Evolutionary conservation across 371 early-diverging fungal species (phyloP).

Genomic region (Lichtheimia ramosa): DNA sequence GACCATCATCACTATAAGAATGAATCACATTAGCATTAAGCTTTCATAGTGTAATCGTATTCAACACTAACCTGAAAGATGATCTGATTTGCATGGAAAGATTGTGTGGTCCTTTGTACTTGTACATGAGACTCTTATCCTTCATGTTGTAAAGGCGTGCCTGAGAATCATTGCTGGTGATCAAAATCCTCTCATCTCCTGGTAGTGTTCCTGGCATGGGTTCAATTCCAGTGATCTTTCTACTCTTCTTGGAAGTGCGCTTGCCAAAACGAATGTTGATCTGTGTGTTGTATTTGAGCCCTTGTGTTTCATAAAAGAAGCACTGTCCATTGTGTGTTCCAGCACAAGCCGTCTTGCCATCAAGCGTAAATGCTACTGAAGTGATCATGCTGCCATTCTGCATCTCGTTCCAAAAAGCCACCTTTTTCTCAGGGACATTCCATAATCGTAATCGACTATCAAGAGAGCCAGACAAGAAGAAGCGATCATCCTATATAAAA

Average conservation of each 20-base stretch:
- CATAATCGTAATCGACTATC: slow-evolving; percentile 81
- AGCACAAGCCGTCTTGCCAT: slow-evolving; percentile 71
- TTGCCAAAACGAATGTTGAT: slow-evolving; percentile 49
- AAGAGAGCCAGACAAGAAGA: slow-evolving; percentile 77
- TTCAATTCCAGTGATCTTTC: slow-evolving; percentile 78
- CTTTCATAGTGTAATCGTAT: background rate
- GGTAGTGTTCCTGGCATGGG: slow-evolving; percentile 53
- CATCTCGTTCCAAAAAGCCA: slow-evolving; percentile 75
- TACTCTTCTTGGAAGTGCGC: slow-evolving; percentile 53
- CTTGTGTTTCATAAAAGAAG: slow-evolving; percentile 79
- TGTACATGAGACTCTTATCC: slow-evolving; percentile 72
- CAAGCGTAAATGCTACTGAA: slow-evolving; percentile 73
- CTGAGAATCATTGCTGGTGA: slow-evolving; percentile 82
- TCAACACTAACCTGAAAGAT: slow-evolving; percentile 51
- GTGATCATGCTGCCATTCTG: slow-evolving; percentile 69
- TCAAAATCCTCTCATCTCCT: slow-evolving; percentile 58
- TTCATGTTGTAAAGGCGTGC: slow-evolving; percentile 75
- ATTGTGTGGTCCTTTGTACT: slow-evolving; percentile 78
- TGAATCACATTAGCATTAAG: background rate
- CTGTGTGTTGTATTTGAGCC: slow-evolving; percentile 77
- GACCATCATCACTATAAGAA: slow-evolving; percentile 64
- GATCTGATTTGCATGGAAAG: slow-evolving; percentile 70
- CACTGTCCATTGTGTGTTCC: slow-evolving; percentile 79
- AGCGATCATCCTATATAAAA: slow-evolving; percentile 66
- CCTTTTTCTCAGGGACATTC: slow-evolving; percentile 80